Percentiles rank a stretch among this genome's conserved stretches.
Conservation (phyloP, 257 asterid genomes). For the Craterostigma plantagineum region DNA sequence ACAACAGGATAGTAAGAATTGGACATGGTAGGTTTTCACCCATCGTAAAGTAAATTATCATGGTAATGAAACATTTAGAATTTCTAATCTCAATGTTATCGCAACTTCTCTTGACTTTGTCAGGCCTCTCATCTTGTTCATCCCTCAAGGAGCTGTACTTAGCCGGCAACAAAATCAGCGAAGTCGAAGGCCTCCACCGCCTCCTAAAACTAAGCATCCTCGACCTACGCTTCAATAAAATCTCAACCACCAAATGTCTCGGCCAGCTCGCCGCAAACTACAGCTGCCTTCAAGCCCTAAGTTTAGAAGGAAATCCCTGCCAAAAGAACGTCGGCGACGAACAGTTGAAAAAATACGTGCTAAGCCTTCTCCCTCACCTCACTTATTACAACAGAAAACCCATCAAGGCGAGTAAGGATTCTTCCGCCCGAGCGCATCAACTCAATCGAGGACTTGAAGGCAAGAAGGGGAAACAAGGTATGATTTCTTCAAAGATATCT, state of each 20-base stretch:
- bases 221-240: constrained; percentile 75
- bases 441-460: too few species aligned
- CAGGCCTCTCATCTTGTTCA: constrained; percentile 57
- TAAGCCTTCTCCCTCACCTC: constrained; percentile 55
- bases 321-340: constrained; percentile 56
- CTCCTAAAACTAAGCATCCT: constrained; percentile 52
- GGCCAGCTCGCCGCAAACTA: constrained; percentile 84
- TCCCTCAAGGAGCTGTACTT: constrained; percentile 64
- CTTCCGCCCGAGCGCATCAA: too few species aligned
- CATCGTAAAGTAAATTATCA: background rate
- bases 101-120: background rate
- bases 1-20: constrained; percentile 57
- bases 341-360: constrained; percentile 35
- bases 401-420: constrained; percentile 7
- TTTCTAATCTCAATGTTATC: constrained; percentile 1
- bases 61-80: background rate
- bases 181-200: constrained; percentile 71
- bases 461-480: too few species aligned
- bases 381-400: constrained; percentile 54
- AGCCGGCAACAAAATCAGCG: constrained; percentile 72
- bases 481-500: too few species aligned
- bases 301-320: constrained; percentile 61
- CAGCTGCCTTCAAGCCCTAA: constrained; percentile 44
- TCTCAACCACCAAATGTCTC: constrained; percentile 55
- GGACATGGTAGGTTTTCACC: constrained; percentile 40